Conservation (phyloP, 2,329 filamentous ascomycete species). For the Raffaelea arxii region DNA sequence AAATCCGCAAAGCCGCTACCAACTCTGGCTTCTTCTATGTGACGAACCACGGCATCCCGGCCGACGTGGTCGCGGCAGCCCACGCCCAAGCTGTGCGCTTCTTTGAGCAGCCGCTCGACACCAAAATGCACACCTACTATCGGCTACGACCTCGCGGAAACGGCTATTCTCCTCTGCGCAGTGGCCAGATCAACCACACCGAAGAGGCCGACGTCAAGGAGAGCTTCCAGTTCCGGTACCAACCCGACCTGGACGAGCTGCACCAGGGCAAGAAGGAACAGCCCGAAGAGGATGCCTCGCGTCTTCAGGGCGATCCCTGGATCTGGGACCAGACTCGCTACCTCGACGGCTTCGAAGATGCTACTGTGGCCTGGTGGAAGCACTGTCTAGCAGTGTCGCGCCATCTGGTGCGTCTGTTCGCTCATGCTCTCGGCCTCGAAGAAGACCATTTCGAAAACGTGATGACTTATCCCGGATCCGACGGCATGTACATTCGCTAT, state of each 20-base stretch:
- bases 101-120: constrained; percentile 13
- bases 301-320: constrained; percentile 15
- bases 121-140: constrained; percentile 13
- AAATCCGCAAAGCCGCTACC: constrained; percentile 22
- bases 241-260: constrained; percentile 12
- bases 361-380: constrained; percentile 16
- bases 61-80: constrained; percentile 7
- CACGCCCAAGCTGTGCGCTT: constrained; percentile 9
- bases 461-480: constrained; percentile 23
- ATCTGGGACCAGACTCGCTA: constrained; percentile 16
- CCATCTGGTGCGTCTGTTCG: constrained; percentile 14
- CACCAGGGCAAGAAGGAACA: constrained; percentile 1
- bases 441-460: constrained; percentile 28
- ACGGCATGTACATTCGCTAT: constrained; percentile 17
- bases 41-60: constrained; percentile 16
- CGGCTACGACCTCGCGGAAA: constrained; percentile 9
- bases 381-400: constrained; percentile 13
- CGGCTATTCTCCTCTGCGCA: constrained; percentile 13
- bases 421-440: constrained; percentile 12
- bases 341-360: constrained; percentile 14
- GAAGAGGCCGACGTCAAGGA: constrained; percentile 15
- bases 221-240: constrained; percentile 16
- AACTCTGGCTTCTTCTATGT: constrained; percentile 16
- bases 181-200: constrained; percentile 13
- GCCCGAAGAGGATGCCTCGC: neutral